Evolutionary conservation across 257 asterid genomes (phyloP), one percentile per base, ranked within the genome.

Genomic region (Solanum arcanum): DNA sequence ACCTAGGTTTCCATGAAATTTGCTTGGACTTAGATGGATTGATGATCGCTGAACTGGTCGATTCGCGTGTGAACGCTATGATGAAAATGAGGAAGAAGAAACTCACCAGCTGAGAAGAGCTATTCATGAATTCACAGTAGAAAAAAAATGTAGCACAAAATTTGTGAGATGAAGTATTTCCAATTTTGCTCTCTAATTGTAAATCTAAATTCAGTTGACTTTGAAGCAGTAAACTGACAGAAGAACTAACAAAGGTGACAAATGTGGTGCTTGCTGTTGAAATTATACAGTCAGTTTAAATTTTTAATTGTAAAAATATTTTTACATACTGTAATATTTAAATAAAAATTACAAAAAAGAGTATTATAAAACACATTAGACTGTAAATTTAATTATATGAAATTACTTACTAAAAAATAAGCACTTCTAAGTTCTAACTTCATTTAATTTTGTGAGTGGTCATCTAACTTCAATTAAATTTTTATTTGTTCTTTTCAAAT

Each of bases 1-100:
- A 94, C 98, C 98, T 94, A 88, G 99, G 99, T 90, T 92, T 95
- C 96, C 94, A 93, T 87, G 99, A 97, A 88, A 97, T 81, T 68
- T 92, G 92, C 85, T 91, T 93, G 93, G 93, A 98, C 91, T 93
- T 97, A 77, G 95, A 92, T 18, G 99, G 99, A 92, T 97, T 97
- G 93, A 95, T 91, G 46, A 95, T 94, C 46, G 93, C 87, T 84
- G 86, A 89, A 88, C 95, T 87, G 29, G 88, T 85, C 12, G 94
- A 94, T 86, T 90, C 88, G 85, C 84, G 86, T 42, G 90, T 87
- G 91, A 94, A 89, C 47, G 93, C 88, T 68, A 92, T 90, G 94
- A 96, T 90, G 86, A 85, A 87, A 47, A 92, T 75, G 83, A 94
- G 87, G 84, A 90, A 77, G 78, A 72, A 72, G 72, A 91, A 41